Conservation (phyloP, 2,329 filamentous ascomycete genomes). For the Raffaelea ambrosiae region DNA sequence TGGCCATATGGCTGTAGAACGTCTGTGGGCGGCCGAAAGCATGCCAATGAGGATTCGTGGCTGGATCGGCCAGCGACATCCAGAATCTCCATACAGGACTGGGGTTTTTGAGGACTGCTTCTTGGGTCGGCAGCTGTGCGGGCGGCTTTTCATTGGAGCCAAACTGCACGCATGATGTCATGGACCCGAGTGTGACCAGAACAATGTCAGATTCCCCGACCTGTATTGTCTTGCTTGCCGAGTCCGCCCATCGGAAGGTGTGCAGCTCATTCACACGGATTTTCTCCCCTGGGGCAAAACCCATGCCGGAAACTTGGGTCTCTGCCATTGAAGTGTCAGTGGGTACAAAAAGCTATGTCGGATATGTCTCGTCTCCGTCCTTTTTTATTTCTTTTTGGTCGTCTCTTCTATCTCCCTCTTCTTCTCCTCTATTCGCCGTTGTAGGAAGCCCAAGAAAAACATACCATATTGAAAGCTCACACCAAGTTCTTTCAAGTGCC, state of each 20-base stretch:
- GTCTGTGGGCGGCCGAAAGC: conserved; percentile 28
- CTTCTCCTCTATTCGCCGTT: too few relatives aligned
- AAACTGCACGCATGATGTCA: conserved; percentile 21
- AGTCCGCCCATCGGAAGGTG: neutral
- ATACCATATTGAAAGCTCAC: conserved; percentile 18
- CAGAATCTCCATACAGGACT: conserved; percentile 29
- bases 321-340: neutral
- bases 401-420: too few relatives aligned
- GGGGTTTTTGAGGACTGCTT: conserved; percentile 16
- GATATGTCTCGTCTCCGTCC: too few relatives aligned
- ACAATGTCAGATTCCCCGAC: conserved; percentile 21
- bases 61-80: conserved; percentile 21
- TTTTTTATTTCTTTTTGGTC: too few relatives aligned
- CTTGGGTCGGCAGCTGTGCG: conserved; percentile 14
- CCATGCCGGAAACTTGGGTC: conserved; percentile 4
- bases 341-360: neutral
- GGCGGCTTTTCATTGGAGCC: conserved; percentile 21
- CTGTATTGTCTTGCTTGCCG: neutral
- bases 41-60: conserved; percentile 12
- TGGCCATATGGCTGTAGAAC: conserved; percentile 24
- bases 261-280: conserved; percentile 1
- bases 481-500: conserved; percentile 17
- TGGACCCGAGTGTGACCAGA: conserved; percentile 25
- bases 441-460: too few relatives aligned
- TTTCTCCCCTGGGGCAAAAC: conserved; percentile 1